Evolutionary conservation across 805 yeast species (phyloP).

Genomic region (Saccharomycodes ludwigii): DNA sequence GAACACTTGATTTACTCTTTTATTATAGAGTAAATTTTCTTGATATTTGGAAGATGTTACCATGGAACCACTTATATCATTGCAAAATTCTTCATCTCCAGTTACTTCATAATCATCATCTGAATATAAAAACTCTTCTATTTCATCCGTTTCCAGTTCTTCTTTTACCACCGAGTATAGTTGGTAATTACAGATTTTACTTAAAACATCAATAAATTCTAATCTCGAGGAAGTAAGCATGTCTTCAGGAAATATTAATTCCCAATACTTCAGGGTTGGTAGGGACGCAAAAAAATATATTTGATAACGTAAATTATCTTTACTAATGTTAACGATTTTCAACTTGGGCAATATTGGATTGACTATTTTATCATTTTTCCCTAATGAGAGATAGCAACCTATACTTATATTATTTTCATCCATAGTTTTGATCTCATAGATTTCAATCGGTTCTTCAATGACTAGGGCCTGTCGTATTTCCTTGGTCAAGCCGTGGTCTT

Average conservation of each 20-base stretch:
- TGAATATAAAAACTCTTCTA: slow-evolving; percentile 1
- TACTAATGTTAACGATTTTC: slow-evolving; percentile 38
- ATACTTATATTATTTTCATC: slow-evolving; percentile 7
- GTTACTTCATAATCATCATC: slow-evolving; percentile 3
- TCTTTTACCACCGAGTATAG: background rate
- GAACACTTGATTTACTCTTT: no score
- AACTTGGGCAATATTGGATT: slow-evolving; percentile 63
- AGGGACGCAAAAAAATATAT: slow-evolving; percentile 3
- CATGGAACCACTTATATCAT: no score
- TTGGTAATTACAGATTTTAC: no score
- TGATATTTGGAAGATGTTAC: no score
- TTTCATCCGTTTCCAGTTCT: background rate
- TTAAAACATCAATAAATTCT: no score
- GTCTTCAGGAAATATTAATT: background rate
- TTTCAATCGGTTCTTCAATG: slow-evolving; percentile 17
- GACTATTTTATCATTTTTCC: slow-evolving; percentile 29
- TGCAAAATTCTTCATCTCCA: background rate
- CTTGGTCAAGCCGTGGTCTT: no score
- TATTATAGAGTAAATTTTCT: no score
- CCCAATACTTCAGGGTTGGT: slow-evolving; percentile 38
- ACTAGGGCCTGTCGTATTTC: slow-evolving; percentile 1
- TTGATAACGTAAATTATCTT: slow-evolving; percentile 24
- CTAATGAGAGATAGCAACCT: slow-evolving; percentile 18
- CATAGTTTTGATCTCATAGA: slow-evolving; percentile 20
- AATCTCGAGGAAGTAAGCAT: no score